Evolutionary conservation across 2,329 filamentous ascomycete species (phyloP), one percentile per base, ranked within the genome.

Genomic region (Nakataea oryzae): DNA sequence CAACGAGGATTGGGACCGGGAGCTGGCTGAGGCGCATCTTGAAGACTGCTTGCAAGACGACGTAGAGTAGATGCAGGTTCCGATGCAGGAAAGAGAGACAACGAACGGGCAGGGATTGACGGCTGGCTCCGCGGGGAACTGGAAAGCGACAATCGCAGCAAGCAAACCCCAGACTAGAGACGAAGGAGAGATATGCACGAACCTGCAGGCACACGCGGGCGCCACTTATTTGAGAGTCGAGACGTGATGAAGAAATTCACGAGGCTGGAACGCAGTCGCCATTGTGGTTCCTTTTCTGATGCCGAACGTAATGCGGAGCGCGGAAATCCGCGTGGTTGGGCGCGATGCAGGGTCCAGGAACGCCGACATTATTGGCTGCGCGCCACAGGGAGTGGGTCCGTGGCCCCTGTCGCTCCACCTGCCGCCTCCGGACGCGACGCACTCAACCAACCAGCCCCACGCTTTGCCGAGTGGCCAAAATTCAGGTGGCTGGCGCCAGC

Each of bases 11-110:
- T 1, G 64, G 59, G 17, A 62, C 26, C 4, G 63, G 58, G 3
- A 67, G 57, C 26, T 27, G 64, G 63, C 63, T 60, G 63, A 65
- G 59, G 47, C 63, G 66, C 66, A 68, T 68, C 63, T 62, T 63
- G 63, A 54, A 61, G 47, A 34, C 21, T 12, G 32, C 50, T 54
- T 54, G 57, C 58, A 62, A 62, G 61, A 57, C 30, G 32, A 27
- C n/a, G 17, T 26, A 60, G 32, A 7, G 24, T 50, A 24, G 24
- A 24, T 12, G 32, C 26, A 7, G 26, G 24, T 28, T 28, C 24
- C 29, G 24, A 34, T 41, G 32, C 26, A 60, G 24, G 24, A 54
- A 41, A 27, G n/a, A 34, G 11, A 27, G 58, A 41, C 28, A 41
- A 24, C 28, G 24, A 34, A 58, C 29, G 57, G 57, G 12, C 41